Conservation (phyloP, 1,284 basidiomycete genomes). For the Marasmius sp. region DNA sequence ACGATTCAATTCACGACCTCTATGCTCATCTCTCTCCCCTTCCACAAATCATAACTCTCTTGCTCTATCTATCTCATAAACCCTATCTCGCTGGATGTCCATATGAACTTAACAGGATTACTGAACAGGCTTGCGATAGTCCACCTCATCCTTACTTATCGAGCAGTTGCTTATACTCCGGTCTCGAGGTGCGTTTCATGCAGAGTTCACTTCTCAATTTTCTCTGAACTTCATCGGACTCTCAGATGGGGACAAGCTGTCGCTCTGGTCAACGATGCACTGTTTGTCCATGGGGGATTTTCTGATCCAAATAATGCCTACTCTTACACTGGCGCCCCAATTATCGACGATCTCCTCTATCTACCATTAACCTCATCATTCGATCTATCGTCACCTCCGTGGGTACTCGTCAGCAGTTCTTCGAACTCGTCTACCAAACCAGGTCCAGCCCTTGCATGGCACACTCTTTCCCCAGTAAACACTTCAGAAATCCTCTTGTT, state of each 20-base stretch:
- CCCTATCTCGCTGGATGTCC: neutral
- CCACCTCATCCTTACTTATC: neutral
- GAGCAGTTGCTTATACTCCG: constrained; percentile 20
- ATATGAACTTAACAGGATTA: neutral
- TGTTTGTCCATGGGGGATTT: constrained; percentile 80
- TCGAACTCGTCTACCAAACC: constrained; percentile 42
- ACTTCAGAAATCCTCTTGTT: constrained; percentile 59
- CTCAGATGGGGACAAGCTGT: constrained; percentile 81
- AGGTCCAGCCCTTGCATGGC: constrained; percentile 76
- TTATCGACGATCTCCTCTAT: constrained; percentile 65
- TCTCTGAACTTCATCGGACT: neutral
- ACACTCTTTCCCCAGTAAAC: constrained; percentile 70
- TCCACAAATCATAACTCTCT: neutral
- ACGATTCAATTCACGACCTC: neutral
- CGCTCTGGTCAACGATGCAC: constrained; percentile 55
- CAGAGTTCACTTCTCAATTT: neutral
- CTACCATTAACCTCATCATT: constrained; percentile 68
- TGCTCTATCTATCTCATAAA: neutral
- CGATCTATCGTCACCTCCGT: constrained; percentile 59
- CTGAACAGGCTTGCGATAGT: neutral
- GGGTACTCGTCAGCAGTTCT: constrained; percentile 55
- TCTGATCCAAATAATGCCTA: constrained; percentile 67
- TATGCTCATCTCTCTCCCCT: neutral
- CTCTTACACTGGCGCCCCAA: constrained; percentile 75
- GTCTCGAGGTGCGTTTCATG: constrained; percentile 19